These are phyloP conservation scores for Leishmania tropica DNA, from an alignment of 208 protist genomes.

Conservation along the genomic window DNA sequence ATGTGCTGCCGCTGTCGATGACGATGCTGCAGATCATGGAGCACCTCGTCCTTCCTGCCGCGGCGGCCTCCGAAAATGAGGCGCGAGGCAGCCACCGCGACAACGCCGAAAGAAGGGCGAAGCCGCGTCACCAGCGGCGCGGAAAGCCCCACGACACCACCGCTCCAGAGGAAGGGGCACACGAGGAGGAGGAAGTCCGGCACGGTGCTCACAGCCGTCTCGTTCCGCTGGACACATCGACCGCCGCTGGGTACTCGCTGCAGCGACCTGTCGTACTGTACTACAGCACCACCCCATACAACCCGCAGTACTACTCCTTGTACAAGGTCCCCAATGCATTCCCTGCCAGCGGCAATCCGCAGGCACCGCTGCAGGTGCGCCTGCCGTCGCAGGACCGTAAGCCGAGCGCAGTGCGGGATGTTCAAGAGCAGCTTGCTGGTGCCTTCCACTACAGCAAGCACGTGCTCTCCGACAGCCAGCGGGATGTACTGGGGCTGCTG, in stretches of 20 bases:
- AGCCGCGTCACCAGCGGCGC: background rate
- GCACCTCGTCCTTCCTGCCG: slow-evolving; percentile 28
- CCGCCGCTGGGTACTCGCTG: slow-evolving; percentile 19
- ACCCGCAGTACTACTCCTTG: slow-evolving; percentile 32
- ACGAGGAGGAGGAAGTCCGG: slow-evolving; percentile 7
- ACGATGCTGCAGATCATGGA: slow-evolving; percentile 79
- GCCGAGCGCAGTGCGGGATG: slow-evolving; percentile 26
- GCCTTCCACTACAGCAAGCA: slow-evolving; percentile 54
- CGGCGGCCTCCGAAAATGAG: slow-evolving; percentile 8
- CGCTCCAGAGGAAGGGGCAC: background rate
- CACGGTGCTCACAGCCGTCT: background rate
- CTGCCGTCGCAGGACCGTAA: slow-evolving; percentile 33
- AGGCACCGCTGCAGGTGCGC: slow-evolving; percentile 25
- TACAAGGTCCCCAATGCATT: slow-evolving; percentile 26
- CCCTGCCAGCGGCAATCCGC: slow-evolving; percentile 11
- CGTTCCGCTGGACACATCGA: slow-evolving; percentile 11
- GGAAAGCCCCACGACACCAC: background rate
- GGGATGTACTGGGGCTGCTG: slow-evolving; percentile 68
- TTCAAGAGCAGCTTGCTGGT: slow-evolving; percentile 38
- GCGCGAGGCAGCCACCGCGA: background rate
- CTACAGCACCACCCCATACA: slow-evolving; percentile 73
- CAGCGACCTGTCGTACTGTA: slow-evolving; percentile 49
- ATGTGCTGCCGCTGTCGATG: slow-evolving; percentile 81
- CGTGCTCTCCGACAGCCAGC: slow-evolving; percentile 52
- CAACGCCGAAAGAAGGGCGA: background rate